Evolutionary conservation across 192 early-diverging fungal species (phyloP), one percentile per base, ranked within the genome.

Genomic region (Coemansia sp.): DNA sequence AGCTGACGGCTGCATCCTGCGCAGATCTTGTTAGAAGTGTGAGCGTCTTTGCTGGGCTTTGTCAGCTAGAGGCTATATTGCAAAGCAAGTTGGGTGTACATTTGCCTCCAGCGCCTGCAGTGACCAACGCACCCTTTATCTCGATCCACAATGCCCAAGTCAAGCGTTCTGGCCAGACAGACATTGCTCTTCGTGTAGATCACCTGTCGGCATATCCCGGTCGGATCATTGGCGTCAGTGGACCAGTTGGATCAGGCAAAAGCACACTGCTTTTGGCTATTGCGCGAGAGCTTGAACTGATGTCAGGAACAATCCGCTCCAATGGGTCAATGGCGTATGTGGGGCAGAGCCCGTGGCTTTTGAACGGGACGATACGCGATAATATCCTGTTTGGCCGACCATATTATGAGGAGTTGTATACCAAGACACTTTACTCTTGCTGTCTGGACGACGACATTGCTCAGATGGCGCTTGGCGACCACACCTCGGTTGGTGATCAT

Each of bases 201-300:
- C 1, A 24, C 6, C 34, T 78, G 34, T 37, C 41, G 14, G 53
- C 64, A n/a, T 27, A 19, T 3, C 35, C 72, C 6, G 83, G 83
- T 34, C 85, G 89, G 50, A 75, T 94, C 4, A 85, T 90, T 21
- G 86, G 93, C 16, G 75, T 95, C 45, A 89, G 87, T 42, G 95
- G 95, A 8, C 78, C 87, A 34, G 93, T 94, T 16, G 94, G 94
- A 3, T 85, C 87, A 21, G 95, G 95, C 35, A 97, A 97, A 70
- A 86, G 89, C 9, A 86, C 88, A 6, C 60, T 97, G 31, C 69
- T 95, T 14, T 70, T 89, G 29, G 89, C 92, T 45, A 78, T 95
- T 14, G 78, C 94, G 6, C 88, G 91, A 33, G 94, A 96, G 83
- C 88, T 93, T 11, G 17, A 69, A 40, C 53, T 61, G 3, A 56